Evolutionary conservation across 75 land plant species (phyloP), one percentile per base, ranked within the genome.

Genomic region (Cunninghamia lanceolata): DNA sequence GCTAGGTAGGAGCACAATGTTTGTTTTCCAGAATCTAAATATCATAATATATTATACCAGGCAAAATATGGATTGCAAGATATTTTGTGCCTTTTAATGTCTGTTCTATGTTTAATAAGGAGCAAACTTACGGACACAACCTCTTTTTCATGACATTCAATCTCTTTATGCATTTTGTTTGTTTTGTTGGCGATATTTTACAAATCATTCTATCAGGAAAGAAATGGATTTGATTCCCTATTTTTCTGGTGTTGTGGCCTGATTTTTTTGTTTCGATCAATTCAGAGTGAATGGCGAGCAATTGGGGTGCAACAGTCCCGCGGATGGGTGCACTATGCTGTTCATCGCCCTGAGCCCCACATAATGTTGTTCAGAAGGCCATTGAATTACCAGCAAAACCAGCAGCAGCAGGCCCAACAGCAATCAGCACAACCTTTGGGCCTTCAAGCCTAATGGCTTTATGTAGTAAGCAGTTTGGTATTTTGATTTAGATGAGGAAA

Each of bases 231-330:
- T 73, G 76, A 34, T 73, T 34, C 2, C 76, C 25, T 70, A 21
- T 10, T 73, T n/a, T 73, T 43, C 39, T 21, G 14, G 3, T 81
- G 15, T 81, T 81, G 19, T 81, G 34, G 46, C 17, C 35, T n/a
- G 2, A 50, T 50, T 50, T 2, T 11, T 50, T 50, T 50, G 15
- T 14, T 50, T 50, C 16, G 14, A 50, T 50, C 15, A 13, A 84
- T 25, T 11, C 77, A 94, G 96, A 94, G 91, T 83, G 97, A 95
- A 59, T 96, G 98, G 98, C 89, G 97, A 82, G 98, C 94, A 0
- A 90, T 96, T 79, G 98, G 98, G 11, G 98, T 96, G 21, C 98
- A 96, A 89, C 98, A 96, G 90, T 95, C 97, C 66, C 90, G 98
- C 0, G 98, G 98, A 13, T 96, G 98, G 98, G 95, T 96, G 2